Percentiles rank a stretch among this genome's conserved stretches.
These are phyloP conservation scores for Cladosporium sp. DNA, from an alignment of 2,329 filamentous ascomycete species.

Conservation along the genomic window DNA sequence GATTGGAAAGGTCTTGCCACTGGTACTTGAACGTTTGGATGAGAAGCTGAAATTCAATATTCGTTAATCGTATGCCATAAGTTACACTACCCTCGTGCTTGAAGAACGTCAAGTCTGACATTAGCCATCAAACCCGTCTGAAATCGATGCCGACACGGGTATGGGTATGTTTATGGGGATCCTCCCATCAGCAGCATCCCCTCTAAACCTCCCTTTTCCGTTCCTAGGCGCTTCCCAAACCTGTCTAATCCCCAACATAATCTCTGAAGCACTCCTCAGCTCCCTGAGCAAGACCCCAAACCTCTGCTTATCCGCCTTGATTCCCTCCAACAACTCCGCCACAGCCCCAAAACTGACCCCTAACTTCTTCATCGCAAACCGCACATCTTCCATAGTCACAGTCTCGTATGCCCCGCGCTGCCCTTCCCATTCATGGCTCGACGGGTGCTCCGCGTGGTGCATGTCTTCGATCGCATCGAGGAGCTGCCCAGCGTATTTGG, in stretches of 20 bases:
- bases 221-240: constrained; percentile 18
- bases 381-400: constrained; percentile 17
- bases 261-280: constrained; percentile 21
- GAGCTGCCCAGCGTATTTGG: not conserved
- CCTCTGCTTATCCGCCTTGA: constrained; percentile 21
- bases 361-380: constrained; percentile 22
- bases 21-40: not conserved
- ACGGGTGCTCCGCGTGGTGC: not conserved
- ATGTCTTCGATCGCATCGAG: constrained; percentile 8
- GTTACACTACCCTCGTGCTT: not conserved
- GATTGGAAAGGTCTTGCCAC: constrained; percentile 31
- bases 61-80: not conserved
- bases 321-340: constrained; percentile 21
- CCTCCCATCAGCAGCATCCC: not conserved
- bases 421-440: not conserved
- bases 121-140: not conserved
- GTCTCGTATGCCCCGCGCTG: not conserved
- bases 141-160: not conserved
- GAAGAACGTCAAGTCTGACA: not conserved
- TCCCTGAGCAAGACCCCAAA: constrained; percentile 24
- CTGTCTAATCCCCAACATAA: constrained; percentile 23
- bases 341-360: constrained; percentile 23
- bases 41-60: not conserved
- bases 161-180: not conserved
- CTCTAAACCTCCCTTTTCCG: not conserved